Conservation (phyloP, 495 filamentous ascomycete genomes). For the Choiromyces venosus region DNA sequence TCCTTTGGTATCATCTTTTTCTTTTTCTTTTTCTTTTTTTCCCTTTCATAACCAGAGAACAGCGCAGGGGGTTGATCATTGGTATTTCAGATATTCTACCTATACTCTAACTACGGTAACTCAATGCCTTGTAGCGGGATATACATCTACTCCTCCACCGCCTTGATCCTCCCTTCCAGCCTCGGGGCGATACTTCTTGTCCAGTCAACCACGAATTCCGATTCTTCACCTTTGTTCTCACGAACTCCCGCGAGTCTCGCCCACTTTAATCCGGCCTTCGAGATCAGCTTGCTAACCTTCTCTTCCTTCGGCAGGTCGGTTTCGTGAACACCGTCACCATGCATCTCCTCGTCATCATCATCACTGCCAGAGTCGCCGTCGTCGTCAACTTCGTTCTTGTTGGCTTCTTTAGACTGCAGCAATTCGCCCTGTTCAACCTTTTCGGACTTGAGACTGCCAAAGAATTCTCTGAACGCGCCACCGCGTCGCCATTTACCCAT, state of each 20-base stretch:
- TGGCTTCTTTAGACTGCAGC: slow-evolving; percentile 53
- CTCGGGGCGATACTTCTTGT: slow-evolving; percentile 69
- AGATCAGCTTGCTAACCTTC: slow-evolving; percentile 49
- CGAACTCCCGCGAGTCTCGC: slow-evolving; percentile 61
- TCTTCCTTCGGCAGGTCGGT: slow-evolving; percentile 42
- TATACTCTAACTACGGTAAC: background rate
- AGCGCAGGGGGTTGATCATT: background rate
- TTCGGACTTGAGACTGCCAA: slow-evolving; percentile 16
- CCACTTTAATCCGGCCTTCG: slow-evolving; percentile 66
- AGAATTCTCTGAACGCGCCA: slow-evolving; percentile 44
- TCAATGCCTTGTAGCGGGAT: background rate
- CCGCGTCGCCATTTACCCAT: slow-evolving; percentile 69
- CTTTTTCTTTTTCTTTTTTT: background rate
- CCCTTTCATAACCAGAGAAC: background rate
- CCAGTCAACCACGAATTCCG: slow-evolving; percentile 65
- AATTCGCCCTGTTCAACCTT: slow-evolving; percentile 57
- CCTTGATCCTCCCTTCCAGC: slow-evolving; percentile 66
- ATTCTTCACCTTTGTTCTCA: slow-evolving; percentile 48
- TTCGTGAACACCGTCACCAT: slow-evolving; percentile 35
- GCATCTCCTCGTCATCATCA: slow-evolving; percentile 43
- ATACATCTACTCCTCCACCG: slow-evolving; percentile 9
- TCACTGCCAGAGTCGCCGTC: slow-evolving; percentile 44
- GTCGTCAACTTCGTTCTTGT: slow-evolving; percentile 44
- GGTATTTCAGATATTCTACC: background rate
- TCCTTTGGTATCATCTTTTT: background rate